phyloP scores from a whole-genome alignment of 2,329 filamentous ascomycete species.

The Colletotrichum sp. region DNA sequence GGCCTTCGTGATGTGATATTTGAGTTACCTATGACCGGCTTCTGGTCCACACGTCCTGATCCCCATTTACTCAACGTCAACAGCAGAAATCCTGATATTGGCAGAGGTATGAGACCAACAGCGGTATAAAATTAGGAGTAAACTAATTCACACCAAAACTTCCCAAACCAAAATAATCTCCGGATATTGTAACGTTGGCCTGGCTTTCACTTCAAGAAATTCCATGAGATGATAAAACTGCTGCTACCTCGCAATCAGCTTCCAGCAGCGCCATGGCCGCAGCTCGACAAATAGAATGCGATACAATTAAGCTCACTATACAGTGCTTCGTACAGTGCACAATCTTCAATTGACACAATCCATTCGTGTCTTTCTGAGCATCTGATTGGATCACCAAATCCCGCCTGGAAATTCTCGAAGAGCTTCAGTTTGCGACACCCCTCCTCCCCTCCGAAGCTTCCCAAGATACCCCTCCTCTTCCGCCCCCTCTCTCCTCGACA shows the following conservation, averaged over 20 bases:
- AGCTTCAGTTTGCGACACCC: conserved; percentile 12
- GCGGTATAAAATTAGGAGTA: not conserved
- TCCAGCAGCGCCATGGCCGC: not conserved
- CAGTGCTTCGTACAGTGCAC: not conserved
- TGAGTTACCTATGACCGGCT: not conserved
- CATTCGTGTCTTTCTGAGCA: conserved; percentile 5
- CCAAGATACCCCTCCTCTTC: not conserved
- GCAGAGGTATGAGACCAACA: no score
- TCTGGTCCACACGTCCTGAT: not conserved
- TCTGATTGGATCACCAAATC: conserved; percentile 6
- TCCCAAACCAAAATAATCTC: not conserved
- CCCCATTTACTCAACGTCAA: not conserved
- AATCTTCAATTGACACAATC: fast-evolving
- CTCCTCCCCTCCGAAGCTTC: not conserved
- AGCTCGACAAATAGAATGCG: not conserved
- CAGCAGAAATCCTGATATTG: not conserved
- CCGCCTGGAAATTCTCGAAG: conserved; percentile 16
- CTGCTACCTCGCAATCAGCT: not conserved
- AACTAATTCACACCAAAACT: not conserved
- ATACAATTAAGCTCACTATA: not conserved
- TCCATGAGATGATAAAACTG: not conserved
- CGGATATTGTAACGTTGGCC: not conserved
- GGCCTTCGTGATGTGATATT: not conserved
- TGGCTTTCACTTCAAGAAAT: not conserved
- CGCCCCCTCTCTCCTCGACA: no score